Percentiles rank a stretch among this genome's conserved stretches.
Evolutionary conservation across 306 rosid species (phyloP).

Genomic region (Trifolium subterraneum): DNA sequence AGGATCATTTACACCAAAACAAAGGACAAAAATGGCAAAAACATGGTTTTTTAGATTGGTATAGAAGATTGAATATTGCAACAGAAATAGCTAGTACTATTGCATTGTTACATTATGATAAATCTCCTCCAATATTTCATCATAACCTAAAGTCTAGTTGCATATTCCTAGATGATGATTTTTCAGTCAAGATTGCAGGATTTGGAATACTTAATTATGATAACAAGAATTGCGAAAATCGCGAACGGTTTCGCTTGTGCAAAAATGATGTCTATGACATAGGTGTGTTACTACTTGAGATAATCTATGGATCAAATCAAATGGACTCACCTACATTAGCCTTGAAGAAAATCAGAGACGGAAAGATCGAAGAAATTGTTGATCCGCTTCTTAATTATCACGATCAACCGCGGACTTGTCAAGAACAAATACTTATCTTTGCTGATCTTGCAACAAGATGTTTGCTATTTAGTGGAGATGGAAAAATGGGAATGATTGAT

Average conservation of each 20-base stretch:
- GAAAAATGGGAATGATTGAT: constrained; percentile 80
- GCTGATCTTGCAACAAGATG: constrained; percentile 97
- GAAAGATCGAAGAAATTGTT: constrained; percentile 79
- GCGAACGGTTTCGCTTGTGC: constrained; percentile 40
- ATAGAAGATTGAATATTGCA: constrained; percentile 73
- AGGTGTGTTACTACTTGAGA: constrained; percentile 80
- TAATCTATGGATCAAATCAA: constrained; percentile 73
- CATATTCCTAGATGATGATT: constrained; percentile 65
- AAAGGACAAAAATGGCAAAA: constrained; percentile 48
- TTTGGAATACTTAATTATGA: constrained; percentile 53
- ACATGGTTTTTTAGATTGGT: constrained; percentile 74
- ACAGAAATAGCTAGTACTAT: constrained; percentile 74
- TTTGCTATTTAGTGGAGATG: constrained; percentile 77
- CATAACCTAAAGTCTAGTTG: constrained; percentile 68
- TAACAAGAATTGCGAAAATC: constrained; percentile 41
- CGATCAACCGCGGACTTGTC: constrained; percentile 59
- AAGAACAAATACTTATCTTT: constrained; percentile 74
- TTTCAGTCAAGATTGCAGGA: constrained; percentile 74
- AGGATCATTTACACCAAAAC: constrained; percentile 66
- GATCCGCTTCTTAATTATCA: constrained; percentile 80
- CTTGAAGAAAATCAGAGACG: constrained; percentile 69
- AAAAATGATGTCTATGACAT: constrained; percentile 80
- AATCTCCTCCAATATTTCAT: constrained; percentile 84
- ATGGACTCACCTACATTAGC: constrained; percentile 63
- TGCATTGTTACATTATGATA: constrained; percentile 74